Evolutionary conservation across 306 rosid species (phyloP), one percentile per base, ranked within the genome.

Genomic region (Casuarina equisetifolia): DNA sequence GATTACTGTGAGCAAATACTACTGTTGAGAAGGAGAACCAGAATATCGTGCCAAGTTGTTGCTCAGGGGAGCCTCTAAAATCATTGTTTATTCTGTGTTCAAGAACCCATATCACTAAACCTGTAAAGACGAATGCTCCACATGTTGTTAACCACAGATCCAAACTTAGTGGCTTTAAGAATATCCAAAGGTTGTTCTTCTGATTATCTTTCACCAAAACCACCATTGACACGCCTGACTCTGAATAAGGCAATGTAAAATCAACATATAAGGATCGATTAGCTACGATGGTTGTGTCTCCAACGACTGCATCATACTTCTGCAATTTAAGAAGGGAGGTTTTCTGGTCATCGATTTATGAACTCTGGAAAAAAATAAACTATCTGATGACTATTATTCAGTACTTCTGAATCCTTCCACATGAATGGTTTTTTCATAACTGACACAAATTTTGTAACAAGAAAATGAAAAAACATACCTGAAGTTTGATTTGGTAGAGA

Each of bases 21-120:
- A 84, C 50, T 9, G 87, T 83, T 19, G 85, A 83, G 78, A 86
- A 81, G 58, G 90, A 82, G 74, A 78, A 81, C 87, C 83, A 83
- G 25, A 86, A 54, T 39, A 83, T 63, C 19, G 62, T 69, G 76
- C 84, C 39, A 19, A 86, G 36, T 64, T 84, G 81, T 11, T 84
- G 70, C 16, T 16, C 3, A 4, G 79, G 77, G 10, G 61, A 75
- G 43, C 80, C 86, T 8, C 72, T 72, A 13, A 84, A 79, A 49
- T 84, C 83, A 0, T n/a, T 11, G 72, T 82, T 86, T 48, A 66
- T 50, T n/a, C 55, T 79, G 39, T 80, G 79, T 77, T 87, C 90
- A 42, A 82, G 78, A 64, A 79, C 48, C 76, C 85, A 78, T 19
- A 87, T 36, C 20, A 84, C 74, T 49, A 77, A n/a, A n/a, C 88